Conservation (phyloP, 2,329 filamentous ascomycete genomes). For the Neospermospora avenae region DNA sequence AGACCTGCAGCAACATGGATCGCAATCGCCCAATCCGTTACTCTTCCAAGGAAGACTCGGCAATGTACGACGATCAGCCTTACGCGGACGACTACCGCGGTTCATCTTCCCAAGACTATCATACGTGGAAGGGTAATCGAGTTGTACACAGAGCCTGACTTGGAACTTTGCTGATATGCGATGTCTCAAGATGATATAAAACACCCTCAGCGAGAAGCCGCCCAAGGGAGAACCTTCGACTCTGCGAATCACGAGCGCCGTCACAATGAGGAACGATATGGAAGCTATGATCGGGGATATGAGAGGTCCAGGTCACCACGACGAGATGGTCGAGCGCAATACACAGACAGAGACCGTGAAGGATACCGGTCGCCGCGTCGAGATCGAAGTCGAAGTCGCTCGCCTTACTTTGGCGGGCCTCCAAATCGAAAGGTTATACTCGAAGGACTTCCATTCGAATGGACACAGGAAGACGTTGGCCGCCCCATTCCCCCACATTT, state of each 20-base stretch:
- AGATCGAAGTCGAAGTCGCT: slow-evolving; percentile 33
- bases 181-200: slow-evolving; percentile 35
- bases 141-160: slow-evolving; percentile 27
- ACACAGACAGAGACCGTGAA: slow-evolving; percentile 36
- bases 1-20: slow-evolving; percentile 18
- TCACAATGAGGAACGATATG: slow-evolving; percentile 32
- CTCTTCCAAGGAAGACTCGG: slow-evolving; percentile 27
- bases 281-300: slow-evolving; percentile 37
- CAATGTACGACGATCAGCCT: slow-evolving; percentile 45
- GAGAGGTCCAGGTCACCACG: slow-evolving; percentile 39
- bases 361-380: slow-evolving; percentile 33
- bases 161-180: slow-evolving; percentile 36
- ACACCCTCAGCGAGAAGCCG: slow-evolving; percentile 30
- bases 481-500: slow-evolving; percentile 36
- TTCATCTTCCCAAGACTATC: slow-evolving; percentile 29
- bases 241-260: slow-evolving; percentile 22
- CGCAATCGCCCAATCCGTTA: slow-evolving; percentile 20
- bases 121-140: slow-evolving; percentile 38
- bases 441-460: slow-evolving; percentile 49
- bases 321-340: slow-evolving; percentile 32
- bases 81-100: slow-evolving; percentile 25
- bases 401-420: slow-evolving; percentile 33
- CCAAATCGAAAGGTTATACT: slow-evolving; percentile 53
- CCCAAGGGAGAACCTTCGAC: slow-evolving; percentile 20
- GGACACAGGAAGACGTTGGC: slow-evolving; percentile 52